Conservation (phyloP, 768 basidiomycete genomes). For the Boletales sp. region DNA sequence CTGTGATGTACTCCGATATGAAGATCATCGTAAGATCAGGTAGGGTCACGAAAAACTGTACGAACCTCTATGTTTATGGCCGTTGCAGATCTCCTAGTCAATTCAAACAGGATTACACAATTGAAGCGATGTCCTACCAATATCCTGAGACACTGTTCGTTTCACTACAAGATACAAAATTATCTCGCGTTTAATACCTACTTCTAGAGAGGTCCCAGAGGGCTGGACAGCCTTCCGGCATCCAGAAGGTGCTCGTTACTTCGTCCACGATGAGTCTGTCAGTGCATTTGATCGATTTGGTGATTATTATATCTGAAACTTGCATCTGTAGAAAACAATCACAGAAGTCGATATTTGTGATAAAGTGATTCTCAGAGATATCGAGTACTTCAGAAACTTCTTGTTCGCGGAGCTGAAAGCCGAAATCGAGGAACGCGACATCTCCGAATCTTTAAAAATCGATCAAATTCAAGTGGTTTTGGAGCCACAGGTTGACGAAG, state of each 20-base stretch:
- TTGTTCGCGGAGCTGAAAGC: slow-evolving; percentile 18
- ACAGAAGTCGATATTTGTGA: slow-evolving; percentile 56
- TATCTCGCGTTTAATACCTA: neutral
- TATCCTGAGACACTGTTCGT: slow-evolving; percentile 21
- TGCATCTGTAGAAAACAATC: slow-evolving; percentile 42
- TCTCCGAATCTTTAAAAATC: slow-evolving; percentile 26
- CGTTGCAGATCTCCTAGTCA: too few species aligned
- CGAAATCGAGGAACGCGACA: slow-evolving; percentile 8
- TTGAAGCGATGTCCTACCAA: slow-evolving; percentile 14
- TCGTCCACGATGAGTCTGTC: slow-evolving; percentile 45
- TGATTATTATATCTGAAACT: slow-evolving; percentile 1
- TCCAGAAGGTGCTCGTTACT: slow-evolving; percentile 63
- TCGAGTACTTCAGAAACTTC: slow-evolving; percentile 32
- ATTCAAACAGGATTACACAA: neutral
- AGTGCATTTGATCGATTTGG: slow-evolving; percentile 3
- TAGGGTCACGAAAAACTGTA: neutral
- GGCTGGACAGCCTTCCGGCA: slow-evolving; percentile 50
- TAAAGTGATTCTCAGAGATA: slow-evolving; percentile 24
- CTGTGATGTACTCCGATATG: slow-evolving; percentile 10
- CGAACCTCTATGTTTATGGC: too few species aligned
- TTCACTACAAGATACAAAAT: neutral
- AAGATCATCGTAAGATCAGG: slow-evolving; percentile 7
- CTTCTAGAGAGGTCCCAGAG: slow-evolving; percentile 14
- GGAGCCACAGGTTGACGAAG: slow-evolving; percentile 31
- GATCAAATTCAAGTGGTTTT: slow-evolving; percentile 43